Percentiles rank a stretch among this genome's conserved stretches.
Evolutionary conservation across 257 asterid species (phyloP).

Genomic region (Jasminum sambac): DNA sequence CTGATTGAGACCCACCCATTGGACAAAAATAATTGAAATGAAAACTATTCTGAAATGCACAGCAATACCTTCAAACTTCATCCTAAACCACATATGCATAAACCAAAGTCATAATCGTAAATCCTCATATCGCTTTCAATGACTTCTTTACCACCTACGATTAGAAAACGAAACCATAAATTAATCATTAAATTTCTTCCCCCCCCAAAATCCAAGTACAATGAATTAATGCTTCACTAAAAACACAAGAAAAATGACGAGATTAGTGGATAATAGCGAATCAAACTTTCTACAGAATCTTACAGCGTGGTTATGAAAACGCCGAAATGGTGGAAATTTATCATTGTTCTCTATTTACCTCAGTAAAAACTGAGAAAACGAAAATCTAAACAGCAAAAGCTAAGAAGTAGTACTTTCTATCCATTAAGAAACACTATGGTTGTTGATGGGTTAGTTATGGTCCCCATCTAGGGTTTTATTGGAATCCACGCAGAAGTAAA

Average conservation of each 20-base stretch:
- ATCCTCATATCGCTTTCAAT: constrained; percentile 4
- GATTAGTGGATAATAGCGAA: background rate
- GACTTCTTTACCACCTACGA: constrained; percentile 8
- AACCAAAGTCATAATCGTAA: background rate
- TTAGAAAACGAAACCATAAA: background rate
- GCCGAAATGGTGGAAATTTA: background rate
- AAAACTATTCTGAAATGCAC: background rate
- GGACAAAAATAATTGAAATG: constrained; percentile 16
- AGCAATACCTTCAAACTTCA: constrained; percentile 3
- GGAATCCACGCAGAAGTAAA: constrained; percentile 26
- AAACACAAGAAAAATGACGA: background rate
- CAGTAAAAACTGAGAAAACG: background rate
- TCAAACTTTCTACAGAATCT: background rate
- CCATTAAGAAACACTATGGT: constrained; percentile 4
- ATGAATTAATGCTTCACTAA: background rate
- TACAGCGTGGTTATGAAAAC: background rate
- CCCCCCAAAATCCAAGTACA: background rate
- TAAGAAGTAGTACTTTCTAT: background rate
- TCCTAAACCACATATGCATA: background rate
- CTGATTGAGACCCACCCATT: constrained; percentile 31
- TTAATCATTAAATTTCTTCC: background rate
- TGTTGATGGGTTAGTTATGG: constrained; percentile 33
- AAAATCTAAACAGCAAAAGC: background rate
- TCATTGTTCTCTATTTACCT: background rate
- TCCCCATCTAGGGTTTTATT: constrained; percentile 39